These are phyloP conservation scores for Mrakia gelida DNA, from an alignment of 768 basidiomycete genomes.

Conservation along the genomic window DNA sequence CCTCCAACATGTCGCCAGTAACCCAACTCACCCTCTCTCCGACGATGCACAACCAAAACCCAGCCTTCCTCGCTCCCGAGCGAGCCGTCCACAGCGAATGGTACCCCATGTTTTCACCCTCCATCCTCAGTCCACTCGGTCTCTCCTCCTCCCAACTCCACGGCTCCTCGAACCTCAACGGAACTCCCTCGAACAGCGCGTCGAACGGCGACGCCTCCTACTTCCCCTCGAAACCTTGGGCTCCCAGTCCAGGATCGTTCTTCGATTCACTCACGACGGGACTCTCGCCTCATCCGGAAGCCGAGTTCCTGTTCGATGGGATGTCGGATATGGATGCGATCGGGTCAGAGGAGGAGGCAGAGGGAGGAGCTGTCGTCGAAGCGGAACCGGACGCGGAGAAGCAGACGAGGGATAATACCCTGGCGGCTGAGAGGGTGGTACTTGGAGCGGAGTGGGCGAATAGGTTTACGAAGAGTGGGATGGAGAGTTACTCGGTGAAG, in stretches of 20 bases:
- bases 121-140: slow-evolving; percentile 2
- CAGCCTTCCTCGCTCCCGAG: slow-evolving; percentile 13
- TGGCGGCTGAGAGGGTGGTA: background rate
- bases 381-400: background rate
- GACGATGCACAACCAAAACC: background rate
- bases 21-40: background rate
- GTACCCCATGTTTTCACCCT: slow-evolving; percentile 15
- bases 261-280: background rate
- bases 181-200: background rate
- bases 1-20: background rate
- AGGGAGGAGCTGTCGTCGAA: background rate
- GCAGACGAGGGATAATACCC: background rate
- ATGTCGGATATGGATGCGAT: background rate
- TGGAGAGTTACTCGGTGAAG: background rate
- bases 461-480: background rate
- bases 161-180: background rate
- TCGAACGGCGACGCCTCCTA: background rate
- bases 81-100: background rate
- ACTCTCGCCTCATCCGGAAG: background rate
- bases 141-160: background rate
- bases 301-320: background rate
- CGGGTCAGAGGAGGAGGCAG: background rate
- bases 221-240: background rate
- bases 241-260: slow-evolving; percentile 2
- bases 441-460: slow-evolving; percentile 6